Base-by-base conservation (phyloP, 2,329 filamentous ascomycete species). In the Chaetomiaceae sp. region DNA sequence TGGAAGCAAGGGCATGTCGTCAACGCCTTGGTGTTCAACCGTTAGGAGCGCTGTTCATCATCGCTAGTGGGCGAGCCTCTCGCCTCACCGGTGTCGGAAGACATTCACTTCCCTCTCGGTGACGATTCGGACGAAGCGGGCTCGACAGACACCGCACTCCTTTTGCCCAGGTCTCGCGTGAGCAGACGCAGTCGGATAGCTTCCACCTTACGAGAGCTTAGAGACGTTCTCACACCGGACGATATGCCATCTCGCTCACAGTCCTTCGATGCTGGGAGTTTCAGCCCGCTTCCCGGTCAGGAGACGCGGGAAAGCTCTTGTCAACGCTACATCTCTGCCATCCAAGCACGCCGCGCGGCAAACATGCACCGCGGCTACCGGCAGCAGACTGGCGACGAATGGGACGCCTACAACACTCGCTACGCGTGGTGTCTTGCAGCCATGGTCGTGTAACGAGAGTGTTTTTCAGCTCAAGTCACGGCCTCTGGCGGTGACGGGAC, bases 1-100 rank as follows among this genome's bases (percentile, higher is more conserved):
- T 96, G 89, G 87, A 80, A 84, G 62, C 76, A 80, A 56, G 87
- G 84, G 32, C 80, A 94, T 65, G 75, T 94, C 30, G 72, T 95
- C 50, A 94, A 91, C 66, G 90, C 86, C 20, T 74, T 94, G 54
- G 81, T 94, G 48, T 84, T 81, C 62, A 69, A 75, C 55, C 68
- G 69, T 59, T 75, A 71, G 68, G 52, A 61, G 51, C 53, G n/a
- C 42, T 50, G 44, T 43, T 46, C 50, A 53, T 42, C 53, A 47
- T 50, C 21, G 48, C 29, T 40, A 13, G 45, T 34, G 25, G 48
- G 44, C 16, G 13, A 23, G 6, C 25, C 40, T 14, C 41, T 20
- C 4, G 38, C 13, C 27, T 9, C 30, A 18, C n/a, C 27, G 14
- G 25, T 23, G 18, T 48, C 30, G 5, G 53, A 34, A 40, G 20